A percentile compares a stretch with the other conserved stretches of the same genome.
Conservation (phyloP, 73 alveolate genomes). For the Effrenium voratum region DNA sequence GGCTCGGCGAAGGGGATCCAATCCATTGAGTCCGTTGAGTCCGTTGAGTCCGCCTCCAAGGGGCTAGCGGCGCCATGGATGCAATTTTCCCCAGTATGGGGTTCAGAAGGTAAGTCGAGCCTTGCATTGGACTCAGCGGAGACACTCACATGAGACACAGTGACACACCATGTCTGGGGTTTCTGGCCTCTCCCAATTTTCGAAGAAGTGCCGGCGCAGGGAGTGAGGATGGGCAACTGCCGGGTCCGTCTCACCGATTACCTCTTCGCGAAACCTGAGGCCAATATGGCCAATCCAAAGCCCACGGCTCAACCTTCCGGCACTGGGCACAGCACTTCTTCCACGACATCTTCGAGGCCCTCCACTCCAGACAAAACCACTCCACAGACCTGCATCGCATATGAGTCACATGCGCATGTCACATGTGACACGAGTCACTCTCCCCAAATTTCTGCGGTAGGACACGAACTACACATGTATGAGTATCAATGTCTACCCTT, state of each 20-base stretch:
- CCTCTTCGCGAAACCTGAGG: conserved; percentile 69
- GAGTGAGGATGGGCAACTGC: conserved; percentile 60
- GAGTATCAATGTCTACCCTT: not conserved
- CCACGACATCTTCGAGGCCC: conserved; percentile 17
- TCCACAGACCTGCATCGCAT: conserved; percentile 20
- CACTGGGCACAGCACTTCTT: conserved; percentile 13
- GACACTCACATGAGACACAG: not conserved
- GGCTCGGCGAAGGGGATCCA: not conserved
- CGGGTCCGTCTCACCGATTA: conserved; percentile 76
- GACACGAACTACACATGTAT: no score
- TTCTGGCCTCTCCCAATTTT: conserved; percentile 19
- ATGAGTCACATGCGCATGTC: no score
- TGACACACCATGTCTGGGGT: not conserved
- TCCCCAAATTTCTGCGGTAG: no score
- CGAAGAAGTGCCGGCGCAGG: conserved; percentile 58
- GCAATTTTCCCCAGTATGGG: conserved; percentile 56
- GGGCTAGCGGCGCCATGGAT: conserved; percentile 77
- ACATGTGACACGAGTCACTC: no score
- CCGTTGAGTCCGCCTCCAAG: conserved; percentile 1
- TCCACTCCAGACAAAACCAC: conserved; percentile 62
- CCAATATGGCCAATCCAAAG: not conserved
- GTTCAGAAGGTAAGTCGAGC: conserved; percentile 46
- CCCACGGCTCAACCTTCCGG: not conserved
- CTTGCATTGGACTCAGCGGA: not conserved
- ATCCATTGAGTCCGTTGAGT: not conserved